Conservation (phyloP, 495 filamentous ascomycete species). For the Penicillium odoratum region DNA sequence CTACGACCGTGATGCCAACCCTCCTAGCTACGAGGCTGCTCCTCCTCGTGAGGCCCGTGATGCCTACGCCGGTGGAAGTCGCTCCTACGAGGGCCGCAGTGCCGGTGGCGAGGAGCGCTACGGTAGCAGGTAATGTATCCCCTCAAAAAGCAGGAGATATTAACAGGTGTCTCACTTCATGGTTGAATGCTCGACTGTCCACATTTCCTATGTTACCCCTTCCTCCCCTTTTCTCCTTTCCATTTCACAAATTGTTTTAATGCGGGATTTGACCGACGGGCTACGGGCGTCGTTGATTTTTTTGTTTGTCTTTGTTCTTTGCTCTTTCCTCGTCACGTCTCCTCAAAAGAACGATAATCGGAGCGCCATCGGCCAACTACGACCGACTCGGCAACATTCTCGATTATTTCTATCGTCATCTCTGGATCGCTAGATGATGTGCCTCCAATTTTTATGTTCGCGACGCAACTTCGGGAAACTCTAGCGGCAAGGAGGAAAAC, state of each 20-base stretch:
- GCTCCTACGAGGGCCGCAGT: conserved; percentile 54
- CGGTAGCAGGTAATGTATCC: conserved; percentile 42
- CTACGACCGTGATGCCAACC: conserved; percentile 27
- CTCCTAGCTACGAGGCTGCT: conserved; percentile 51
- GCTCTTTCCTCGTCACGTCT: conserved; percentile 34
- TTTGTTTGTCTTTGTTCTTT: conserved; percentile 22
- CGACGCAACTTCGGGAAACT: conserved; percentile 43
- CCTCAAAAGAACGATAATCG: conserved; percentile 27
- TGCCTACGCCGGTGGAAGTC: conserved; percentile 46
- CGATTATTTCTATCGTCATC: conserved; percentile 34
- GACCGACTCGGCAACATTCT: conserved; percentile 37
- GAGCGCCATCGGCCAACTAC: conserved; percentile 34
- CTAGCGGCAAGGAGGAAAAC: conserved; percentile 47
- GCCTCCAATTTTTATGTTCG: conserved; percentile 40
- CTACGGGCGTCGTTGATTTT: conserved; percentile 38
- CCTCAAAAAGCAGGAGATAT: conserved; percentile 15
- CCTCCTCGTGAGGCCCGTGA: conserved; percentile 64
- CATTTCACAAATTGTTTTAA: conserved; percentile 37
- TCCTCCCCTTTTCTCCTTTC: conserved; percentile 10
- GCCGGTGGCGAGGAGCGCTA: conserved; percentile 48
- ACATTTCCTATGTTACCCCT: conserved; percentile 17
- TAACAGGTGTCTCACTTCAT: conserved; percentile 14
- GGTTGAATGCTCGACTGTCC: conserved; percentile 16
- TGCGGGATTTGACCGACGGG: conserved; percentile 39
- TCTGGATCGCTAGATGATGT: conserved; percentile 44